Evolutionary conservation across 2,329 filamentous ascomycete genomes (phyloP).

Genomic region (Penicillium brasilianum): DNA sequence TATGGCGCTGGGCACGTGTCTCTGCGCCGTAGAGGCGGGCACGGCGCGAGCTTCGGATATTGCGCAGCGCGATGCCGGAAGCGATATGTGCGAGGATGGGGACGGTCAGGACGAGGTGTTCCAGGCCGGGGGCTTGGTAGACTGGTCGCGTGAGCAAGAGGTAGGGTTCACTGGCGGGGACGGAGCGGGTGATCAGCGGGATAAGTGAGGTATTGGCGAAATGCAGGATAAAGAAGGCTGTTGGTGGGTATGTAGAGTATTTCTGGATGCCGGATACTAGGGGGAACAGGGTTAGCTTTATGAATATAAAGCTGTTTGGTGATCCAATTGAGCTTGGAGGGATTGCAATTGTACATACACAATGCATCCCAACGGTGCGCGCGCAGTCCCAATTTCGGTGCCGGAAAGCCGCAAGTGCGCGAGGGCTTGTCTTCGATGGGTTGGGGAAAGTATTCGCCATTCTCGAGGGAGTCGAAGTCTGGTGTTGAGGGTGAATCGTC

Average conservation of each 20-base stretch:
- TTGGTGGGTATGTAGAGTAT: conserved; percentile 87
- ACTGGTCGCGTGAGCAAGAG: conserved; percentile 89
- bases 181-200: conserved; percentile 73
- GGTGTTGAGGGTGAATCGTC: conserved; percentile 54
- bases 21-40: conserved; percentile 76
- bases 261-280: conserved; percentile 77
- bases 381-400: conserved; percentile 60
- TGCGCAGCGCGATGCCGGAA: conserved; percentile 76
- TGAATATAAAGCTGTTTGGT: conserved; percentile 3
- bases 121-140: conserved; percentile 82
- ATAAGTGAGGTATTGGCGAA: conserved; percentile 81
- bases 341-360: conserved; percentile 56
- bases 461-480: conserved; percentile 58
- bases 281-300: conserved; percentile 2
- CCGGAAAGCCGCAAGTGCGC: conserved; percentile 28
- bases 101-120: conserved; percentile 77
- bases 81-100: conserved; percentile 77
- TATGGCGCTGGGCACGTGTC: conserved; percentile 56
- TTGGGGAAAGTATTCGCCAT: conserved; percentile 53
- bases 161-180: conserved; percentile 78
- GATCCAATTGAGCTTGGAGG: not conserved
- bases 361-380: conserved; percentile 77
- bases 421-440: conserved; percentile 20
- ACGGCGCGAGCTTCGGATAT: conserved; percentile 74
- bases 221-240: conserved; percentile 76